phyloP scores from a whole-genome alignment of 2,329 filamentous ascomycete genomes.

The Xylaria polymorpha region DNA sequence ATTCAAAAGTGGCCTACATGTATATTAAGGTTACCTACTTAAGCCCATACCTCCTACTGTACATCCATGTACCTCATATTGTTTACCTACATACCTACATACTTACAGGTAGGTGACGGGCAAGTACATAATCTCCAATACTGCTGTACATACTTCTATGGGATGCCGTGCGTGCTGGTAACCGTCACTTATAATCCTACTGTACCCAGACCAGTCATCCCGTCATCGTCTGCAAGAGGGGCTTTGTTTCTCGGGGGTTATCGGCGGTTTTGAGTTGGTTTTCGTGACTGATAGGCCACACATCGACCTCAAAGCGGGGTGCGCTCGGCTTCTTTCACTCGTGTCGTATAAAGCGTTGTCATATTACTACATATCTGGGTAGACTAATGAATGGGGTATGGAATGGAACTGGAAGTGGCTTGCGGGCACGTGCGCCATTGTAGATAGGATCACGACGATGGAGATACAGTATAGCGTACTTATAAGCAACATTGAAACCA shows the following conservation, averaged over 20 bases:
- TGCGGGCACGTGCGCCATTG: slow-evolving; percentile 15
- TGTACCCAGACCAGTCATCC: neutral
- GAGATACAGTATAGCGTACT: neutral
- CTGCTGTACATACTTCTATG: neutral
- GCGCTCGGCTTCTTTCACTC: slow-evolving; percentile 16
- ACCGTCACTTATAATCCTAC: neutral
- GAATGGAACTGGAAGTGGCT: slow-evolving; percentile 2
- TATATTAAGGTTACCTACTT: too few species aligned
- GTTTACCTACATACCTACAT: too few species aligned
- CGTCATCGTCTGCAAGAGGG: slow-evolving; percentile 11
- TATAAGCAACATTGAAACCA: neutral
- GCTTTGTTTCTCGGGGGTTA: slow-evolving; percentile 19
- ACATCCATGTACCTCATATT: too few species aligned
- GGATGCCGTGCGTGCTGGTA: neutral
- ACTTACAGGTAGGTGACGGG: neutral
- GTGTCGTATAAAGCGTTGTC: neutral
- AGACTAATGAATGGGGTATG: neutral
- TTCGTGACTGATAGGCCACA: slow-evolving; percentile 5
- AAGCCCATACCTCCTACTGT: too few species aligned
- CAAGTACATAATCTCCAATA: neutral
- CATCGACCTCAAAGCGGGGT: slow-evolving; percentile 11
- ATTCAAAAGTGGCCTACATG: too few species aligned
- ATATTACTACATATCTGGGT: neutral
- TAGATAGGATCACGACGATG: slow-evolving; percentile 5
- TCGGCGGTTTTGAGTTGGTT: slow-evolving; percentile 18